Evolutionary conservation across 805 yeast species (phyloP).

Genomic region (Metschnikowia baotianmanensis): DNA sequence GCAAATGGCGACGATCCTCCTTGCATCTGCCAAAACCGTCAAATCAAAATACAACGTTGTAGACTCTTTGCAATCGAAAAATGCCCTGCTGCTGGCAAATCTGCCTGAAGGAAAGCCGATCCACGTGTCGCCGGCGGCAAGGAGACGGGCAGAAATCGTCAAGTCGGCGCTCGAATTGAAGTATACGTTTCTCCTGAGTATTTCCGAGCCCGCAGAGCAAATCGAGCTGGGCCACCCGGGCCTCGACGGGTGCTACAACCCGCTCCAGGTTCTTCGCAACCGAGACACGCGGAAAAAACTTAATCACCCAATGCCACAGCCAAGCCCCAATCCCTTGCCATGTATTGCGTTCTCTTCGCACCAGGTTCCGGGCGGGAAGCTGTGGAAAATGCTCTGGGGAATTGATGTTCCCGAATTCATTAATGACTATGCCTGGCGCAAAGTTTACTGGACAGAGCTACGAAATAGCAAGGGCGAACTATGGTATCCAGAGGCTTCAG

Average conservation of each 20-base stretch:
- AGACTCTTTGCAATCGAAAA: slow-evolving; percentile 10
- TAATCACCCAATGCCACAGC: slow-evolving; percentile 35
- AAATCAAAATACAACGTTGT: slow-evolving; percentile 17
- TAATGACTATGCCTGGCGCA: slow-evolving; percentile 58
- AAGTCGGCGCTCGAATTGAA: slow-evolving; percentile 47
- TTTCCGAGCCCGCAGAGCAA: slow-evolving; percentile 27
- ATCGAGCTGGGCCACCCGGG: slow-evolving; percentile 36
- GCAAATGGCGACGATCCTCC: slow-evolving; percentile 18
- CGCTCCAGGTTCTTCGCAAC: slow-evolving; percentile 77
- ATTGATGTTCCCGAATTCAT: slow-evolving; percentile 58
- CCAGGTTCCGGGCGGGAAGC: slow-evolving; percentile 23
- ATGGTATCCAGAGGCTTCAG: slow-evolving; percentile 43
- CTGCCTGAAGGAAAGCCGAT: slow-evolving; percentile 11
- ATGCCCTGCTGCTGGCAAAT: background rate
- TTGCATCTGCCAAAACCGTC: slow-evolving; percentile 11
- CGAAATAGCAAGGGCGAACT: slow-evolving; percentile 42
- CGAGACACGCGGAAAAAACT: slow-evolving; percentile 55
- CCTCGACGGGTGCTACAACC: slow-evolving; percentile 73
- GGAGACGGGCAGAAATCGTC: slow-evolving; percentile 49
- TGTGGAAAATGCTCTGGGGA: slow-evolving; percentile 58
- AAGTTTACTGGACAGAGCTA: slow-evolving; percentile 53
- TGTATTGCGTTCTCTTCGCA: slow-evolving; percentile 58
- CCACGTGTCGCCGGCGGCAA: slow-evolving; percentile 34
- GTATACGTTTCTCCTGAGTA: slow-evolving; percentile 47
- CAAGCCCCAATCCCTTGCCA: slow-evolving; percentile 48